Conservation (phyloP, 2,329 filamentous ascomycete species). For the Hyphodiscus sp. region DNA sequence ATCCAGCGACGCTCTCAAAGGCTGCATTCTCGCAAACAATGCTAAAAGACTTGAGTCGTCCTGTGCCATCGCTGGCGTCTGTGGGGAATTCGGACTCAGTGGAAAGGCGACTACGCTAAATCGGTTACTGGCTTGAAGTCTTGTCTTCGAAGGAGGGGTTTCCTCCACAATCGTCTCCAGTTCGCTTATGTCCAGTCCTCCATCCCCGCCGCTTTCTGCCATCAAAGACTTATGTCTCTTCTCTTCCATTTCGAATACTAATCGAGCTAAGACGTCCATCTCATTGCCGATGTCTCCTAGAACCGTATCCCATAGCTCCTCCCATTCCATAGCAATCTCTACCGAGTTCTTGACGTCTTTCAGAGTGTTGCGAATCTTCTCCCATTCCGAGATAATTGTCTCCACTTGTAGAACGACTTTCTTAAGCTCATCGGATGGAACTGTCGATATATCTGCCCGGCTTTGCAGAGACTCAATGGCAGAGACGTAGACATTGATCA, state of each 20-base stretch:
- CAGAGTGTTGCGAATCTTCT: constrained; percentile 69
- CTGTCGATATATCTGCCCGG: constrained; percentile 65
- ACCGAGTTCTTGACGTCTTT: constrained; percentile 82
- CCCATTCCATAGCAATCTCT: constrained; percentile 98
- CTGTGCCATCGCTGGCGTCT: constrained; percentile 51
- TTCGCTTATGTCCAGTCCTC: constrained; percentile 69
- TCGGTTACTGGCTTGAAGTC: constrained; percentile 52
- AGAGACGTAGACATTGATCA: constrained; percentile 87
- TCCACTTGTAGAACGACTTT: constrained; percentile 85
- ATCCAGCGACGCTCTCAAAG: constrained; percentile 83
- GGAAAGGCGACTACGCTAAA: constrained; percentile 64
- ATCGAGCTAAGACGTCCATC: constrained; percentile 67
- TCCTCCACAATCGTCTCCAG: constrained; percentile 92
- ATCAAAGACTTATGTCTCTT: constrained; percentile 75
- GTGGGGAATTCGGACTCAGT: constrained; percentile 54
- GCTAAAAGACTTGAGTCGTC: constrained; percentile 86
- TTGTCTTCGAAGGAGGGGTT: constrained; percentile 52
- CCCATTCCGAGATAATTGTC: constrained; percentile 76
- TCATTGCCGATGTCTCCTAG: constrained; percentile 90
- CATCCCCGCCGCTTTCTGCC: constrained; percentile 53
- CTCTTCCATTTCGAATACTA: constrained; percentile 98
- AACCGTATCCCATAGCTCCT: constrained; percentile 91
- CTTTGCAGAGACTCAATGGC: constrained; percentile 90
- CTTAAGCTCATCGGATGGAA: constrained; percentile 66
- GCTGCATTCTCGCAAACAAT: constrained; percentile 92